Conservation (phyloP, 345 rosid species). For the Hibiscus trionum region DNA sequence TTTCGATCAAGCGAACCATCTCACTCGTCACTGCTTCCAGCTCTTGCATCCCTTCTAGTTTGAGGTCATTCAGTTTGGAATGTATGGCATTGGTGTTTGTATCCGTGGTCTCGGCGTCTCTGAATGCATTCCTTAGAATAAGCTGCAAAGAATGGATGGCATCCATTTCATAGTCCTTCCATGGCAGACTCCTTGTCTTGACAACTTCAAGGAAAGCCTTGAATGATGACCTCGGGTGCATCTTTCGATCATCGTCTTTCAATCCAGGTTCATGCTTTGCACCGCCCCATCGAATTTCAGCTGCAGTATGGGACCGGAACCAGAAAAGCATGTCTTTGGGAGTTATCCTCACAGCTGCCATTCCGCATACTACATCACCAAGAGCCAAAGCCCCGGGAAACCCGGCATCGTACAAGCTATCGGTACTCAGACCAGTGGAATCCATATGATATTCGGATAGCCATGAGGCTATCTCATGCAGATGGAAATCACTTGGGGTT, state of each 20-base stretch:
- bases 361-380: conserved; percentile 78
- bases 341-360: conserved; percentile 93
- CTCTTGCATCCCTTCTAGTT: conserved; percentile 74
- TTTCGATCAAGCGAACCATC: conserved; percentile 92
- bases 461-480: conserved; percentile 69
- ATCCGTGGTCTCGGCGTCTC: conserved; percentile 45
- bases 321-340: conserved; percentile 73
- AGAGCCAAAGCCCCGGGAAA: conserved; percentile 64
- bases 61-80: conserved; percentile 65
- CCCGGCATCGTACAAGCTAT: conserved; percentile 88
- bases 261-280: conserved; percentile 76
- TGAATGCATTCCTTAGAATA: conserved; percentile 73
- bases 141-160: conserved; percentile 96
- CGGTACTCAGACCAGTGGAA: conserved; percentile 92
- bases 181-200: conserved; percentile 76
- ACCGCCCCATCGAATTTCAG: conserved; percentile 93
- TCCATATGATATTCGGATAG: conserved; percentile 70
- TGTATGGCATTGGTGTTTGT: conserved; percentile 39
- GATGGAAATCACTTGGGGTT: conserved; percentile 65
- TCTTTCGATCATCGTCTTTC: conserved; percentile 70
- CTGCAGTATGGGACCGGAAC: conserved; percentile 87
- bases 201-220: conserved; percentile 92
- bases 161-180: conserved; percentile 97
- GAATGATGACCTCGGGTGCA: conserved; percentile 97
- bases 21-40: conserved; percentile 92